Conservation (phyloP, 169 alveolate genomes). For the Plasmodium gonderi region DNA sequence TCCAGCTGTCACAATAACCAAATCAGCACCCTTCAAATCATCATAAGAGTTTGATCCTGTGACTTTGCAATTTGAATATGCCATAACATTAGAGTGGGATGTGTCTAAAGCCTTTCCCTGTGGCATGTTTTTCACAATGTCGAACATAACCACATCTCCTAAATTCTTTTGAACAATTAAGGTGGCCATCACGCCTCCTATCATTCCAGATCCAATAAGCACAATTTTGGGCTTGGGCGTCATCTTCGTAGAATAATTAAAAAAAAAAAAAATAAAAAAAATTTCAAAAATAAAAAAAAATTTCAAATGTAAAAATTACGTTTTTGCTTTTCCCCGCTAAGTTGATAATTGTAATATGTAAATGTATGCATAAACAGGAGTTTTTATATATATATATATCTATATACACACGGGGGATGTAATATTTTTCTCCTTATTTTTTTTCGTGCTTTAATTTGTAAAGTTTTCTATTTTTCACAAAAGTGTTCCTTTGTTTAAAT, state of each 20-base stretch:
- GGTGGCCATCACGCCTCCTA: slow-evolving; percentile 88
- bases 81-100: slow-evolving; percentile 81
- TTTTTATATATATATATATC: too few relatives aligned
- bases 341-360: too few relatives aligned
- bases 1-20: slow-evolving; percentile 91
- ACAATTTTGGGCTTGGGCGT: slow-evolving; percentile 81
- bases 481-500: too few relatives aligned
- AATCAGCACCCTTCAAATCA: slow-evolving; percentile 85
- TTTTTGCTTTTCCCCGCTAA: too few relatives aligned
- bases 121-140: slow-evolving; percentile 87
- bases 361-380: too few relatives aligned
- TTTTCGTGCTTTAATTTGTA: too few relatives aligned
- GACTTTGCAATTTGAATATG: slow-evolving; percentile 78
- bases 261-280: not conserved
- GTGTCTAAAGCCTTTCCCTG: slow-evolving; percentile 88
- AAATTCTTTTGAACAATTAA: slow-evolving; percentile 85
- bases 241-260: slow-evolving; percentile 16
- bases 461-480: too few relatives aligned
- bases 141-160: slow-evolving; percentile 87
- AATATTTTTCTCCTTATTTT: too few relatives aligned
- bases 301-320: too few relatives aligned
- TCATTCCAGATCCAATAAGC: slow-evolving; percentile 88
- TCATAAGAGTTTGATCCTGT: slow-evolving; percentile 82
- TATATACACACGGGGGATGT: too few relatives aligned
- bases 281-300: too few relatives aligned